These are phyloP conservation scores for Penicillium nordicum DNA, from an alignment of 2,329 filamentous ascomycete genomes.

Conservation along the genomic window DNA sequence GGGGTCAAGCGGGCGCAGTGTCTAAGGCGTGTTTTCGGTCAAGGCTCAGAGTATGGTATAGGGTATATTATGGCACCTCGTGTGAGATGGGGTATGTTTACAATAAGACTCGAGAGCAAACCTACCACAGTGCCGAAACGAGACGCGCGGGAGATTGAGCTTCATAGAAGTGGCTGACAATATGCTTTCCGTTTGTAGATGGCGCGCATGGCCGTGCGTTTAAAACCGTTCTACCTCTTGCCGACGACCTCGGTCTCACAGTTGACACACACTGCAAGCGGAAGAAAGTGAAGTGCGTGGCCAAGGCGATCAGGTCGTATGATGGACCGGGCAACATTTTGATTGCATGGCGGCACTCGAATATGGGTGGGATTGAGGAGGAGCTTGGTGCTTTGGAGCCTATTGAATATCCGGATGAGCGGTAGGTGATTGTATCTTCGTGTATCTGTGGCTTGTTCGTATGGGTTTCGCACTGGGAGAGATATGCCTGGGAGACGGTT, in stretches of 20 bases:
- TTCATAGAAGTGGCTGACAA: constrained; percentile 1
- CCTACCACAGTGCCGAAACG: not conserved
- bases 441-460: not conserved
- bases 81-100: constrained; percentile 22
- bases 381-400: constrained; percentile 20
- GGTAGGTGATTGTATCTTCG: constrained; percentile 19
- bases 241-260: constrained; percentile 25
- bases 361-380: constrained; percentile 22
- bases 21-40: constrained; percentile 27
- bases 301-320: constrained; percentile 17
- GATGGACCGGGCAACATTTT: constrained; percentile 28
- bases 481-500: not conserved
- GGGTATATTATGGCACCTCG: constrained; percentile 29
- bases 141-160: not conserved
- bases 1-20: constrained; percentile 29
- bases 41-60: constrained; percentile 25
- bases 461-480: not conserved
- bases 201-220: constrained; percentile 19
- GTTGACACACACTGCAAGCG: constrained; percentile 29
- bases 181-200: constrained; percentile 4
- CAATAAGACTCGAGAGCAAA: not conserved
- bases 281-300: constrained; percentile 24
- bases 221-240: constrained; percentile 28
- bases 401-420: constrained; percentile 24
- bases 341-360: constrained; percentile 29